These are phyloP conservation scores for Rhynchospora tenuis DNA, from an alignment of 176 grass and related monocot species.

Conservation along the genomic window DNA sequence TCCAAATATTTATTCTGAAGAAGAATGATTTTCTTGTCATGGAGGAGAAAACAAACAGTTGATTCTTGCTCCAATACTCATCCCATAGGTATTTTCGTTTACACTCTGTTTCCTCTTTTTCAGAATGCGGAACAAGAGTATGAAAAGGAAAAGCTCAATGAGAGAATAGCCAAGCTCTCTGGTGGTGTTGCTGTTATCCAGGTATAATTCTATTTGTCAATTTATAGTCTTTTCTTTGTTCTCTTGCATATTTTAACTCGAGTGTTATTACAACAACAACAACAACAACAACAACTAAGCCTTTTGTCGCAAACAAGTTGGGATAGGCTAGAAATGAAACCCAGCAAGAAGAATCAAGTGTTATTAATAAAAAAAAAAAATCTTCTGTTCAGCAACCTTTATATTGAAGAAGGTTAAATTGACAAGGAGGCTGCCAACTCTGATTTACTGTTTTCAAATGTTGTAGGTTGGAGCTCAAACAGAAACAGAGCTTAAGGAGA, in stretches of 20 bases:
- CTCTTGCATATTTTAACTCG: neutral
- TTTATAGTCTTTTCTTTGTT: neutral
- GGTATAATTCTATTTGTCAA: constrained; percentile 26
- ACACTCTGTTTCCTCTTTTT: constrained; percentile 19
- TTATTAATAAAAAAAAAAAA: neutral
- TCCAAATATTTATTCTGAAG: neutral
- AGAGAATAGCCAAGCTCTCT: constrained; percentile 96
- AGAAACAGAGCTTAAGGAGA: constrained; percentile 96
- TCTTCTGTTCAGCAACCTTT: neutral
- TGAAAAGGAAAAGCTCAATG: constrained; percentile 95
- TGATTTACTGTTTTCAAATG: constrained; percentile 3
- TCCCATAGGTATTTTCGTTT: no score
- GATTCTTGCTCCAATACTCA: neutral
- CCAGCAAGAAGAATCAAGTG: no score
- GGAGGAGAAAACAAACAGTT: neutral
- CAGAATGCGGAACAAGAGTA: constrained; percentile 92
- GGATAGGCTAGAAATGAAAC: no score
- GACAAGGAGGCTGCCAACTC: neutral
- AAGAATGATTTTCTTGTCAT: neutral
- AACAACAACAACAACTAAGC: no score
- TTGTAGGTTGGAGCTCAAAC: constrained; percentile 95
- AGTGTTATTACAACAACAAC: no score
- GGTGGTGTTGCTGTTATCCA: constrained; percentile 99
- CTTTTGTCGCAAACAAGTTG: no score
- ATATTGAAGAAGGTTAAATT: neutral